Percentiles rank a stretch among this genome's conserved stretches.
Evolutionary conservation across 2,329 filamentous ascomycete species (phyloP).

Genomic region (Nothopassalora personata): DNA sequence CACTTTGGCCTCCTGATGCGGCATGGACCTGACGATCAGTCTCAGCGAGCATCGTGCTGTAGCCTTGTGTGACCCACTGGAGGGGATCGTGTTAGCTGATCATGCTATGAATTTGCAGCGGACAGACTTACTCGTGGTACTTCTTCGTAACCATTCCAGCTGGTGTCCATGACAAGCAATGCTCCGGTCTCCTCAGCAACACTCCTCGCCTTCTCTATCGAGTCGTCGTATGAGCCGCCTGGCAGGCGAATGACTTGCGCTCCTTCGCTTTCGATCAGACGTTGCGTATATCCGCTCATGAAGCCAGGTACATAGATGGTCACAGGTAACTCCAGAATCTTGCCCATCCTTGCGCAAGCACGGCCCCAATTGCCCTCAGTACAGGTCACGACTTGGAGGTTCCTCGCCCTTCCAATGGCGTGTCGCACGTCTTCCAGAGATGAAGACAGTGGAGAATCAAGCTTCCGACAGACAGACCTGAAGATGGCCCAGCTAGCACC

Average conservation of each 20-base stretch:
- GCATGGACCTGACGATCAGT: constrained; percentile 56
- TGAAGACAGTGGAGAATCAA: constrained; percentile 42
- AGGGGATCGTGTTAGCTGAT: neutral
- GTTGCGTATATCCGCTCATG: constrained; percentile 51
- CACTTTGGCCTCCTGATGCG: constrained; percentile 22
- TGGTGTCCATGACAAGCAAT: constrained; percentile 63
- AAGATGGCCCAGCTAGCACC: constrained; percentile 71
- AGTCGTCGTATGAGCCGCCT: constrained; percentile 59
- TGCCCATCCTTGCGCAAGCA: constrained; percentile 64
- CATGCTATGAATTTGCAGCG: neutral
- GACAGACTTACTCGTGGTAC: constrained; percentile 50
- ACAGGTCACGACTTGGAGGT: constrained; percentile 53
- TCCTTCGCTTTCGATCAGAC: constrained; percentile 57
- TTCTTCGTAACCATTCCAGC: constrained; percentile 60
- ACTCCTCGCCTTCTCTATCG: constrained; percentile 49
- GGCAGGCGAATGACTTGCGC: constrained; percentile 51
- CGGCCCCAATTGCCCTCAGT: constrained; percentile 75
- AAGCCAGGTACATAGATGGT: constrained; percentile 59
- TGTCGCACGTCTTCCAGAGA: constrained; percentile 42
- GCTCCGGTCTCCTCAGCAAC: constrained; percentile 38
- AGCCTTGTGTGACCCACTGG: constrained; percentile 74
- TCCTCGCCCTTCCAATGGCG: constrained; percentile 17
- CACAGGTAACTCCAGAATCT: constrained; percentile 50
- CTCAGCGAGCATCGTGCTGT: constrained; percentile 66
- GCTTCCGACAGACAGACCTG: constrained; percentile 47